A percentile compares a stretch with the other conserved stretches of the same genome.
phyloP scores from a whole-genome alignment of 306 rosid species.

The Lathyrus aphaca region DNA sequence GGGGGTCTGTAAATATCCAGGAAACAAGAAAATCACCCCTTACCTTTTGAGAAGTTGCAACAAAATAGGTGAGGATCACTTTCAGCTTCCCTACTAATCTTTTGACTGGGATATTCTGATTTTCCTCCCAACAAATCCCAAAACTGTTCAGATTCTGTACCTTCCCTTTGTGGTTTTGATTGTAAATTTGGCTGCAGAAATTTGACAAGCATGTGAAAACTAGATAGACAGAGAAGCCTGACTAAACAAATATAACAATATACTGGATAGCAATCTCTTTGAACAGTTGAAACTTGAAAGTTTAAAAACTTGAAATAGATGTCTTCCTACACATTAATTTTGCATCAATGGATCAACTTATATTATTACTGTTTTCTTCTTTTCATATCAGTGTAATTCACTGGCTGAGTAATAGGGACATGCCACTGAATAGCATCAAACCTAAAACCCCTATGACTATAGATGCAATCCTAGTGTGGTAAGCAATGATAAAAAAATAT shows the following conservation, averaged over 20 bases:
- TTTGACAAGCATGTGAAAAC: slow-evolving; percentile 47
- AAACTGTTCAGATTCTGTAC: slow-evolving; percentile 86
- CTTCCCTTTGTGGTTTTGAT: slow-evolving; percentile 83
- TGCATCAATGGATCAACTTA: slow-evolving; percentile 26
- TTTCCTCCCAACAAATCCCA: slow-evolving; percentile 91
- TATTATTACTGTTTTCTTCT: slow-evolving; percentile 1
- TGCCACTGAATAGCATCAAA: slow-evolving; percentile 24
- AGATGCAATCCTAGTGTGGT: slow-evolving; percentile 21
- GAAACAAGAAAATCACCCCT: slow-evolving; percentile 36
- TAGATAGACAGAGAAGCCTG: slow-evolving; percentile 41
- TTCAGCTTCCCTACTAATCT: slow-evolving; percentile 71
- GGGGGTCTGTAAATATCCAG: slow-evolving; percentile 26
- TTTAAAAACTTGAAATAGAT: slow-evolving; percentile 14
- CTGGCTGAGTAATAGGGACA: slow-evolving; percentile 12
- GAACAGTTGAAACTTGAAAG: slow-evolving; percentile 29
- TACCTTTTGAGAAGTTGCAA: slow-evolving; percentile 74
- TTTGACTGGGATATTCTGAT: slow-evolving; percentile 80
- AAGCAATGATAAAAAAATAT: slow-evolving; percentile 4
- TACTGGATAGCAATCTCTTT: slow-evolving; percentile 24
- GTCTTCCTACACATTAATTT: slow-evolving; percentile 5
- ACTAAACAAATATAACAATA: slow-evolving; percentile 23
- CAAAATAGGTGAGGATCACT: slow-evolving; percentile 81
- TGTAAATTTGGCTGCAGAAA: slow-evolving; percentile 85
- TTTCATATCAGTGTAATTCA: slow-evolving; percentile 8
- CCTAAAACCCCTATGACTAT: slow-evolving; percentile 29